Base-by-base conservation (phyloP, 2,329 filamentous ascomycete genomes). In the Colletotrichum sp. region DNA sequence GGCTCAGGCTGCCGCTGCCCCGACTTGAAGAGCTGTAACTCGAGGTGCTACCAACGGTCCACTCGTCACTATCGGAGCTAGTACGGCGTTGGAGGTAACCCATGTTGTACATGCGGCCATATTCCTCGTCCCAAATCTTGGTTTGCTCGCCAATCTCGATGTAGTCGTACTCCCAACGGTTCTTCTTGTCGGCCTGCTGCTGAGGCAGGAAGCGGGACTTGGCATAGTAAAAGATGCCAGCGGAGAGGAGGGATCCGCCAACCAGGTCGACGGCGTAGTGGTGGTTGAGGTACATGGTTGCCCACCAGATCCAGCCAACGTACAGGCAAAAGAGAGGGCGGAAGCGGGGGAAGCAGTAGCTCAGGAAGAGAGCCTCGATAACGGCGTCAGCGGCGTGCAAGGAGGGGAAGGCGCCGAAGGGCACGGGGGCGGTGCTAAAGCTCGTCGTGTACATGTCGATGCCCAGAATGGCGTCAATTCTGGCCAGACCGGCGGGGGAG, bases 221-320 rank as follows among this genome's bases (percentile, higher is more conserved):
- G 72, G 94, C 92, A 77, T 95, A 91, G 86, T 96, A 98, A 88
- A 95, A 98, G 74, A 94, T 92, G 67, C 94, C 88, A 15, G 93
- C 93, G 28, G 95, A 94, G 75, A 95, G 88, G 76, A 98, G 88
- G 83, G 94, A 95, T 79, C 96, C 96, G 44, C 91, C 95, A 30
- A 98, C 95, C 67, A 98, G 89, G 84, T 98, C 96, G 55, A 98
- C 94, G 36, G 96, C 96, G 83, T 98, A 98, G 87, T 98, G 96
- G 86, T 98, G 96, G 81, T 95, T 98, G 68, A 98, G 91, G 83
- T 98, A 98, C 95, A 98, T 98, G 79, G 96, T 98, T 15, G 96
- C 94, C 96, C 96, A 98, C 95, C 96, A 98, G 81, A 98, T 93
- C 96, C 96, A 98, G 82, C 94, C 91, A 60, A 94, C 94, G 85